Conservation (phyloP, 2,329 filamentous ascomycete species). For the Furcasterigmium furcatum region DNA sequence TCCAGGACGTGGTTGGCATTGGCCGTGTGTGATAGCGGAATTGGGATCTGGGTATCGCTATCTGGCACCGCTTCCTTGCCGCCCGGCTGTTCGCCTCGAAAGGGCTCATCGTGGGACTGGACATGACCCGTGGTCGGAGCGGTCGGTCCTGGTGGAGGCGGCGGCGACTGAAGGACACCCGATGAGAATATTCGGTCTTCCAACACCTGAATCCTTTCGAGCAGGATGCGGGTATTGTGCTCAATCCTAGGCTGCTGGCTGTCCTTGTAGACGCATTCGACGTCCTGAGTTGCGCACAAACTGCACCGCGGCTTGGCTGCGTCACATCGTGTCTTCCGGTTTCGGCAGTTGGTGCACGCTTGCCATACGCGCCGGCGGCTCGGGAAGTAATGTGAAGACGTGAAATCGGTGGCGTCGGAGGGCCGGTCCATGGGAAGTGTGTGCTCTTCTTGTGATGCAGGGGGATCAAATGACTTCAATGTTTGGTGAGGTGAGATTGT, state of each 20-base stretch:
- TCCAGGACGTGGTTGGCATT: constrained; percentile 18
- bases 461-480: too few relatives aligned
- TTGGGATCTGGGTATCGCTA: constrained; percentile 7
- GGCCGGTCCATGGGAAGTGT: neutral
- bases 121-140: neutral
- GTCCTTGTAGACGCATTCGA: constrained; percentile 24
- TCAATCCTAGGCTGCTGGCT: constrained; percentile 21
- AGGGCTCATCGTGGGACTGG: too few relatives aligned
- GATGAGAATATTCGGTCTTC: constrained; percentile 19
- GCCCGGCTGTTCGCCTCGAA: neutral
- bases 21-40: constrained; percentile 16
- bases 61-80: neutral
- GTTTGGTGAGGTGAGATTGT: neutral
- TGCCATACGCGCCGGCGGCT: constrained; percentile 16
- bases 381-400: neutral
- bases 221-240: constrained; percentile 20
- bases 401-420: neutral
- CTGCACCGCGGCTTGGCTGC: constrained; percentile 22
- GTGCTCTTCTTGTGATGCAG: too few relatives aligned
- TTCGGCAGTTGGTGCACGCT: constrained; percentile 23
- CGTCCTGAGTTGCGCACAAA: constrained; percentile 18
- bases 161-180: neutral
- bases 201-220: constrained; percentile 23
- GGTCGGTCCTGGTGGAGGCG: neutral
- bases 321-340: constrained; percentile 24